Base-by-base conservation (phyloP, 331 rosid genomes). In the Malus hybrid region DNA sequence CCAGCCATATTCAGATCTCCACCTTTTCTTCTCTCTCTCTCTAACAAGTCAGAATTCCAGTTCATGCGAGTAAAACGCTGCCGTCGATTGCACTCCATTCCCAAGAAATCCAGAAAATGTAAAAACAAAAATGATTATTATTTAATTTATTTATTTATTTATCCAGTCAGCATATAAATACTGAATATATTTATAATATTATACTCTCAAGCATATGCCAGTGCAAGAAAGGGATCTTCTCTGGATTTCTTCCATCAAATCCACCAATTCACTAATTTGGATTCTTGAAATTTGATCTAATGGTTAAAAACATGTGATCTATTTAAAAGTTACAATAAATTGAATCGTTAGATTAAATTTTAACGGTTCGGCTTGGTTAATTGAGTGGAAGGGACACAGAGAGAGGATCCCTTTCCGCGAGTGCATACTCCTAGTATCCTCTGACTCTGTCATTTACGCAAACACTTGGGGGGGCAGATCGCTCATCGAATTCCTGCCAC, bases 11-110 rank as follows among this genome's bases (percentile, higher is more conserved):
- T 28, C 62, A 69, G 73, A 11, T 16, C 8, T 13, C 3, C 18
- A 2, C 9, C 28, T 2, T 19, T 28, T n/a, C 8, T 1, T 27
- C 28, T 12, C 50, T 10, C 29, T 18, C 39, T 39, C 65, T 0
- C 15, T 16, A 28, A 48, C 22, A 52, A 36, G 70, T 74, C 72
- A 61, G 57, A 29, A 16, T 83, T 79, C 90, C 84, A 71, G 85
- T 76, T 81, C 77, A 76, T 81, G 67, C 54, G 79, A 69, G 84
- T 54, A 76, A 81, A 81, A 77, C 82, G 80, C 76, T 86, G 88
- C 83, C 86, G 84, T 84, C 67, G 73, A 76, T 79, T 44, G 36
- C 78, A 78, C 87, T 83, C 88, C 44, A 79, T 81, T 79, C 83
- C 79, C 77, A 22, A 69, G 34, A 78, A 76, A 64, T 61, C 71